Percentiles rank a stretch among this genome's conserved stretches.
Conservation (phyloP, 805 yeast genomes). For the Yueomyces sinensis region DNA sequence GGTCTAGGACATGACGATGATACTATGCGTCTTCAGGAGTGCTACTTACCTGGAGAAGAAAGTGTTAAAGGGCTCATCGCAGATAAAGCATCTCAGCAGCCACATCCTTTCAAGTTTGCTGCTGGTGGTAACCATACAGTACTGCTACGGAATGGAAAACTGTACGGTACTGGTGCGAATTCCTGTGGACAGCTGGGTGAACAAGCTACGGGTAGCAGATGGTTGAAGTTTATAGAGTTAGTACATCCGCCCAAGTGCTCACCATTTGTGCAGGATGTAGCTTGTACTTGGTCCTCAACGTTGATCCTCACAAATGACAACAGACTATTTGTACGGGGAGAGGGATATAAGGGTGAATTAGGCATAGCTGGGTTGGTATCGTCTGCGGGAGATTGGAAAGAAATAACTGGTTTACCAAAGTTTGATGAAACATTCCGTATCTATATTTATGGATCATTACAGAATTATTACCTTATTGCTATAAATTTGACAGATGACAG, state of each 20-base stretch:
- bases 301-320: slow-evolving; percentile 32
- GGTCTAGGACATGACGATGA: slow-evolving; percentile 44
- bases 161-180: slow-evolving; percentile 51
- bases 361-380: slow-evolving; percentile 30
- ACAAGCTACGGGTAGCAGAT: neutral
- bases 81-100: no score
- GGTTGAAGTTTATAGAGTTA: no score
- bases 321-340: slow-evolving; percentile 41
- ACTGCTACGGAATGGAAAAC: slow-evolving; percentile 39
- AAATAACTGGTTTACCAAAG: slow-evolving; percentile 6
- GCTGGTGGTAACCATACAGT: slow-evolving; percentile 88
- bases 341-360: slow-evolving; percentile 62
- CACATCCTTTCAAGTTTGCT: slow-evolving; percentile 31
- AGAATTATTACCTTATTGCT: slow-evolving; percentile 56
- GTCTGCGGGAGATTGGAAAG: slow-evolving; percentile 1
- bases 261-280: slow-evolving; percentile 29
- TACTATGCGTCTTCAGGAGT: slow-evolving; percentile 17
- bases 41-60: slow-evolving; percentile 5
- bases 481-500: slow-evolving; percentile 13
- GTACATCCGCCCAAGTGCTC: no score
- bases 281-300: slow-evolving; percentile 76
- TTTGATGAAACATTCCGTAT: slow-evolving; percentile 1
- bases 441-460: slow-evolving; percentile 24
- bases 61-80: no score
- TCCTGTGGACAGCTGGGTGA: slow-evolving; percentile 32